A percentile compares a stretch with the other conserved stretches of the same genome.
phyloP scores from a whole-genome alignment of 192 early-diverging fungal genomes.

The Funneliformis mosseae region DNA sequence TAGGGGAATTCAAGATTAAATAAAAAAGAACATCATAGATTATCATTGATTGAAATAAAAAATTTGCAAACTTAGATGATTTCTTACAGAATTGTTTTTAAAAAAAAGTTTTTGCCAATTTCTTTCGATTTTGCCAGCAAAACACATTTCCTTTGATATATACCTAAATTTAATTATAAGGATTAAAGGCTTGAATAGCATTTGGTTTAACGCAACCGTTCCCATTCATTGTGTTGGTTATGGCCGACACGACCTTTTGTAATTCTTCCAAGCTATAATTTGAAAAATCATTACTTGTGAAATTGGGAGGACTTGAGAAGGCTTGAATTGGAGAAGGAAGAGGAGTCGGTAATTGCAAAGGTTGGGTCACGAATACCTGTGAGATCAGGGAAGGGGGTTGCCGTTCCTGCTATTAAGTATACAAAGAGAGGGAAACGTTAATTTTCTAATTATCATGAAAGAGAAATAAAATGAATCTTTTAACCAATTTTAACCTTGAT shows the following conservation, averaged over 20 bases:
- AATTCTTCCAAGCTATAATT: not conserved
- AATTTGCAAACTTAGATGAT: too few species aligned
- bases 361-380: not conserved
- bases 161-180: not conserved
- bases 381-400: not conserved
- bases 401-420: not conserved
- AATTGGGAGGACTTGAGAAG: not conserved
- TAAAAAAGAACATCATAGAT: too few species aligned
- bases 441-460: too few species aligned
- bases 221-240: not conserved
- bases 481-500: not conserved
- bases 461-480: too few species aligned
- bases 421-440: too few species aligned
- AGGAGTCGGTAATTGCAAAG: not conserved
- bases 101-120: not conserved
- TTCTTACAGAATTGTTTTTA: too few species aligned
- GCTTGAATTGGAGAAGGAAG: not conserved
- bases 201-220: not conserved
- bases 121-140: not conserved
- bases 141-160: not conserved
- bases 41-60: not conserved
- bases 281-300: not conserved
- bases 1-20: too few species aligned
- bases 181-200: not conserved
- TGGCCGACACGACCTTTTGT: not conserved